These are phyloP conservation scores for Blechomonas ayalai DNA, from an alignment of 208 protist species.

Conservation along the genomic window DNA sequence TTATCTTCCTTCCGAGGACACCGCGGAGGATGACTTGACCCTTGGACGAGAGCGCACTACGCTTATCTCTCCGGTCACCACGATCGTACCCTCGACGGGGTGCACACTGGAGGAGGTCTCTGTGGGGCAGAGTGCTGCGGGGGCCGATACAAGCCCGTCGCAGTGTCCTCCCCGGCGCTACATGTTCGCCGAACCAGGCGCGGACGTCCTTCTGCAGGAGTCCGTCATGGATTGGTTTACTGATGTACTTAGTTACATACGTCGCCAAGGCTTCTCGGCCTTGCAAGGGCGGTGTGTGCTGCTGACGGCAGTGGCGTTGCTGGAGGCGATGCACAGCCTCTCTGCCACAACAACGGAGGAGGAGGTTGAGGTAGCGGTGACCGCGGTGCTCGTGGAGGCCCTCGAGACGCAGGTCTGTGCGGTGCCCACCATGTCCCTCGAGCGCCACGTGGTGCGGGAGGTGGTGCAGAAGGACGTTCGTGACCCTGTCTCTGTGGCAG, in stretches of 20 bases:
- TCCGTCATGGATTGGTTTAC: constrained; percentile 71
- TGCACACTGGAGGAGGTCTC: constrained; percentile 3
- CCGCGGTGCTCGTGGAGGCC: constrained; percentile 22
- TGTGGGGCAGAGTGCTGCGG: not conserved
- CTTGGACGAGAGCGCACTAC: too few species aligned
- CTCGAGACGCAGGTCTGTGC: constrained; percentile 43
- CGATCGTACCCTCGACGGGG: not conserved
- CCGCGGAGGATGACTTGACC: constrained; percentile 1
- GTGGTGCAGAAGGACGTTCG: constrained; percentile 26
- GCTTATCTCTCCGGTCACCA: too few species aligned
- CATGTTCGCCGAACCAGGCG: constrained; percentile 8
- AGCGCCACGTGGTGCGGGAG: constrained; percentile 11
- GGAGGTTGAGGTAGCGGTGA: constrained; percentile 18
- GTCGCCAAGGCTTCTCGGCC: constrained; percentile 26
- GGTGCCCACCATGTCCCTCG: constrained; percentile 21
- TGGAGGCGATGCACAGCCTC: constrained; percentile 27
- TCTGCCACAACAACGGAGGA: constrained; percentile 7
- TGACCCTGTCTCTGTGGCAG: constrained; percentile 33
- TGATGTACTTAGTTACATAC: constrained; percentile 42
- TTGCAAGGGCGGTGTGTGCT: constrained; percentile 62
- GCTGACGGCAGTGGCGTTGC: constrained; percentile 38
- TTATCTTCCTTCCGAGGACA: not conserved
- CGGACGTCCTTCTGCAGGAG: constrained; percentile 30
- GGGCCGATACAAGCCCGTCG: not conserved
- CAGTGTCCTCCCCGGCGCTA: too few species aligned